These are phyloP conservation scores for Gymnopilus junonius DNA, from an alignment of 768 basidiomycete genomes.

Conservation along the genomic window DNA sequence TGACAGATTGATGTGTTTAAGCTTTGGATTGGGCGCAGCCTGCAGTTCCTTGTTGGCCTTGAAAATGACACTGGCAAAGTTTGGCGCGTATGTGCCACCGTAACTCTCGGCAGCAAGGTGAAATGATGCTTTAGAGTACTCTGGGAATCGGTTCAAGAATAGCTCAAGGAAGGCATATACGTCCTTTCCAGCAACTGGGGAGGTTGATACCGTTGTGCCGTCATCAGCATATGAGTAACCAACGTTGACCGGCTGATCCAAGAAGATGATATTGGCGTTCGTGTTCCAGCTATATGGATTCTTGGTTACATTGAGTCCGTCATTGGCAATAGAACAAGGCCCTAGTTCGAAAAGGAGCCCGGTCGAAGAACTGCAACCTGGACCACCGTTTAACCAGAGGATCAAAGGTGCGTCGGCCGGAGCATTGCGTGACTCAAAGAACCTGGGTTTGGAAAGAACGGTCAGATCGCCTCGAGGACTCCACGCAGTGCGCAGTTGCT, in stretches of 20 bases:
- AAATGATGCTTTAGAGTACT: constrained; percentile 74
- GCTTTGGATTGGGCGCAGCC: constrained; percentile 43
- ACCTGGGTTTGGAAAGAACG: constrained; percentile 48
- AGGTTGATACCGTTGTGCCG: constrained; percentile 74
- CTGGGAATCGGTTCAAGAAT: constrained; percentile 75
- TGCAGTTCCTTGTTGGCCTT: constrained; percentile 70
- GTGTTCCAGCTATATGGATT: constrained; percentile 90
- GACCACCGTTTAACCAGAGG: constrained; percentile 90
- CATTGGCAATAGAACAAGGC: constrained; percentile 75
- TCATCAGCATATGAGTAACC: constrained; percentile 88
- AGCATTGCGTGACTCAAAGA: constrained; percentile 82
- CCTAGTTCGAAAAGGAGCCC: constrained; percentile 94
- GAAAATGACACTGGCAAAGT: constrained; percentile 84
- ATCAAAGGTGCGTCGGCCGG: constrained; percentile 83
- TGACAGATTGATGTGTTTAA: constrained; percentile 78
- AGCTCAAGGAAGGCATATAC: constrained; percentile 86
- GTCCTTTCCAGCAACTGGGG: constrained; percentile 87
- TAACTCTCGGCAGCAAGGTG: constrained; percentile 86
- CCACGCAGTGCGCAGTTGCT: constrained; percentile 18
- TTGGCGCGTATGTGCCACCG: constrained; percentile 79
- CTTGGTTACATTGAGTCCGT: constrained; percentile 68
- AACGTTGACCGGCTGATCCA: constrained; percentile 85
- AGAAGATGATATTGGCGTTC: constrained; percentile 77
- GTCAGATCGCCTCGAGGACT: background rate
- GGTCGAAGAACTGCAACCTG: constrained; percentile 73